Evolutionary conservation across 495 filamentous ascomycete genomes (phyloP).

Genomic region (Penicillium subrubescens): DNA sequence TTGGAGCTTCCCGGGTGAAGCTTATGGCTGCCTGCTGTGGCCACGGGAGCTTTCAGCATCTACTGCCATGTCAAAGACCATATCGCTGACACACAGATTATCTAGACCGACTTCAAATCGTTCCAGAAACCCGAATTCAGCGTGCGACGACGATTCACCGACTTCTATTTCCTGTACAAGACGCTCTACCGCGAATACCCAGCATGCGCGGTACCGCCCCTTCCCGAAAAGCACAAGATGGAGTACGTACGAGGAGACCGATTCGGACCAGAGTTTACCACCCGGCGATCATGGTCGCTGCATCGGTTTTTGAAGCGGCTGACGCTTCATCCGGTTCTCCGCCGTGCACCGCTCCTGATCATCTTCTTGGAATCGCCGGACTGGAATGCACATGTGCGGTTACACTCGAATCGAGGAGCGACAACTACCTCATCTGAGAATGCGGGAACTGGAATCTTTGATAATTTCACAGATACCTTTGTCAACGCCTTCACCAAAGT

Average conservation of each 20-base stretch:
- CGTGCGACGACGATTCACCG: slow-evolving; percentile 90
- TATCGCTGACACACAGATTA: slow-evolving; percentile 18
- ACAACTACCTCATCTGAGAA: slow-evolving; percentile 53
- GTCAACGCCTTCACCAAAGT: slow-evolving; percentile 97
- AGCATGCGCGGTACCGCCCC: slow-evolving; percentile 86
- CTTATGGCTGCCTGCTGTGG: slow-evolving; percentile 22
- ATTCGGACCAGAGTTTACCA: slow-evolving; percentile 93
- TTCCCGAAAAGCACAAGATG: slow-evolving; percentile 99
- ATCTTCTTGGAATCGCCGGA: slow-evolving; percentile 90
- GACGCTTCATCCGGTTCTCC: slow-evolving; percentile 84
- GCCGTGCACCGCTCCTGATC: slow-evolving; percentile 77
- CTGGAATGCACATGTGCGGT: slow-evolving; percentile 95
- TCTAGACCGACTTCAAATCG: slow-evolving; percentile 86
- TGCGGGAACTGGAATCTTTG: slow-evolving; percentile 71
- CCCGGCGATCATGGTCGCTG: slow-evolving; percentile 83
- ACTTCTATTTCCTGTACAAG: slow-evolving; percentile 97
- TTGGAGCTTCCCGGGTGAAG: background rate
- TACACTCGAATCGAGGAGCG: slow-evolving; percentile 64
- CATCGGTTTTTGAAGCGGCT: slow-evolving; percentile 89
- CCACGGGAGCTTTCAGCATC: background rate
- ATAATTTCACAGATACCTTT: slow-evolving; percentile 93
- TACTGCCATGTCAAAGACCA: background rate
- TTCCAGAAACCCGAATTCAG: slow-evolving; percentile 77
- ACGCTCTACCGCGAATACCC: slow-evolving; percentile 83
- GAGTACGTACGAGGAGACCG: slow-evolving; percentile 95